Evolutionary conservation across 2,329 filamentous ascomycete genomes (phyloP).

Genomic region (Ophiostoma ulmi): DNA sequence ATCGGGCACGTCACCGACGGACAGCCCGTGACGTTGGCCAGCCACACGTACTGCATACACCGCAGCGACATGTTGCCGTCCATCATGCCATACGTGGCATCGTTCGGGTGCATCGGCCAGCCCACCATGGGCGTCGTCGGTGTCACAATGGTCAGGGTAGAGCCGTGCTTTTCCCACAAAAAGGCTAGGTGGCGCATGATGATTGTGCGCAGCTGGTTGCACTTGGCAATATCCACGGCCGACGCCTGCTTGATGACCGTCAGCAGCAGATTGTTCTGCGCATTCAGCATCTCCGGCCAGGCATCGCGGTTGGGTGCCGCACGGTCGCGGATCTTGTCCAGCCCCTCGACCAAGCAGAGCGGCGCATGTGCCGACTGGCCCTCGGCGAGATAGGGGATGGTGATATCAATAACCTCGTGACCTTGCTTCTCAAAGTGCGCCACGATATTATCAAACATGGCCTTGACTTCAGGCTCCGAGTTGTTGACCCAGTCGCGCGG

Average conservation of each 20-base stretch:
- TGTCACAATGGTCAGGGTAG: slow-evolving; percentile 65
- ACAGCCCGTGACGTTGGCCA: slow-evolving; percentile 76
- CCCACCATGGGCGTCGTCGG: slow-evolving; percentile 72
- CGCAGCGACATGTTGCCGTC: slow-evolving; percentile 69
- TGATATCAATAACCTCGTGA: slow-evolving; percentile 53
- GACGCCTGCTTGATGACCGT: slow-evolving; percentile 59
- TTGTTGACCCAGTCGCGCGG: slow-evolving; percentile 64
- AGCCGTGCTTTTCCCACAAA: slow-evolving; percentile 66
- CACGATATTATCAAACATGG: slow-evolving; percentile 58
- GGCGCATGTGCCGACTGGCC: slow-evolving; percentile 72
- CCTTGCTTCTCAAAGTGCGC: slow-evolving; percentile 48
- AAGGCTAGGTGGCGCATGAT: slow-evolving; percentile 73
- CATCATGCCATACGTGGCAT: slow-evolving; percentile 64
- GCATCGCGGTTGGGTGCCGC: slow-evolving; percentile 40
- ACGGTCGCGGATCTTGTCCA: slow-evolving; percentile 43
- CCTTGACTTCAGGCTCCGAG: slow-evolving; percentile 58
- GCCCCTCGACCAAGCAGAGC: slow-evolving; percentile 69
- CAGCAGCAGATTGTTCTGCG: slow-evolving; percentile 66
- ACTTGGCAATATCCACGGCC: slow-evolving; percentile 64
- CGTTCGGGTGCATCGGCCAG: slow-evolving; percentile 58
- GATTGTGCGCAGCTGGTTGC: slow-evolving; percentile 66
- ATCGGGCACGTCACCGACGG: slow-evolving; percentile 71
- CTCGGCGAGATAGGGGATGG: slow-evolving; percentile 61
- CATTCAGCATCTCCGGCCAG: slow-evolving; percentile 54
- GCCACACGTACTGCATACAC: slow-evolving; percentile 80